These are phyloP conservation scores for Malus hybrid DNA, from an alignment of 331 rosid genomes.

Conservation along the genomic window DNA sequence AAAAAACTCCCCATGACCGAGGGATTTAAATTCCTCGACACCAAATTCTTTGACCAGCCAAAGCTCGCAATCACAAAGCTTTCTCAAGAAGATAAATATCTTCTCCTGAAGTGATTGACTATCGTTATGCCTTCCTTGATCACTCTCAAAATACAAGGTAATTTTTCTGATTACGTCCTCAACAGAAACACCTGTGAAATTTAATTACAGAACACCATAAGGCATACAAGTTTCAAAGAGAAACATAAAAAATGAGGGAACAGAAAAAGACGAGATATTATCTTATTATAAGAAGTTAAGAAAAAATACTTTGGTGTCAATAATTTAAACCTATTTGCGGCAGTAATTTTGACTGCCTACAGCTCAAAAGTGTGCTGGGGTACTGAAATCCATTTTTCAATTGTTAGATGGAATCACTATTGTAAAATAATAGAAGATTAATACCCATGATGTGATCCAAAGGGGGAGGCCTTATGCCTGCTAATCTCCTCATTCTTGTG, in stretches of 20 bases:
- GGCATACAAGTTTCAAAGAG: not conserved
- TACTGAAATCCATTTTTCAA: not conserved
- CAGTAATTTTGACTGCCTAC: too few species aligned
- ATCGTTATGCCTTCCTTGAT: conserved; percentile 23
- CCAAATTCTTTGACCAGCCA: conserved; percentile 72
- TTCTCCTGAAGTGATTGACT: conserved; percentile 26
- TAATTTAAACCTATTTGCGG: too few species aligned
- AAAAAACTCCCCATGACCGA: conserved; percentile 76
- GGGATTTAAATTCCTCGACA: conserved; percentile 54
- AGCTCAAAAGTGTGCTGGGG: not conserved
- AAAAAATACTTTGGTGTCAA: too few species aligned
- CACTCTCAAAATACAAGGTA: conserved; percentile 43
- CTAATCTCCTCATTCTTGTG: not conserved
- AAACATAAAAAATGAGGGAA: not conserved
- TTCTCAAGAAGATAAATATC: conserved; percentile 39
- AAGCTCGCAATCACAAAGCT: conserved; percentile 56
- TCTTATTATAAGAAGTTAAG: not conserved
- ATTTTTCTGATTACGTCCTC: conserved; percentile 61
- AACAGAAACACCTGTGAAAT: conserved; percentile 50
- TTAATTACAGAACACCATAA: conserved; percentile 3
- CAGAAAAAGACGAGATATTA: too few species aligned
- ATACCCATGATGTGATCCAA: not conserved
- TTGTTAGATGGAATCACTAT: not conserved
- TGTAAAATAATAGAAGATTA: not conserved
- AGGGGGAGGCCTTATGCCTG: not conserved